Percentiles rank a stretch among this genome's conserved stretches.
phyloP scores from a whole-genome alignment of 352 stramenopile species.

The Phytophthora nicotianae region DNA sequence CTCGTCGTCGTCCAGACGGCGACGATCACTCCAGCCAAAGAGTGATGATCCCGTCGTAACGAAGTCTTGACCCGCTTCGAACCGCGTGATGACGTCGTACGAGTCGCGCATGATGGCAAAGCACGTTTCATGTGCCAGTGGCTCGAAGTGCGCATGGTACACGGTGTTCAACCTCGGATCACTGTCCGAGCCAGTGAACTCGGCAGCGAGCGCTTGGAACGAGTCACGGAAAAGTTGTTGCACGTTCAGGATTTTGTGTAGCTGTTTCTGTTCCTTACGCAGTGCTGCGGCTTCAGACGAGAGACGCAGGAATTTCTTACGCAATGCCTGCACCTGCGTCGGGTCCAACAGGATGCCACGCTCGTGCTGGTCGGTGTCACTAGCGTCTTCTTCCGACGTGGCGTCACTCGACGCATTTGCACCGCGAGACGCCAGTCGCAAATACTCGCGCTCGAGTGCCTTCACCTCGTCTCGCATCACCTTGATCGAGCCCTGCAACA shows the following conservation, averaged over 20 bases:
- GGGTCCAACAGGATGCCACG: slow-evolving; percentile 39
- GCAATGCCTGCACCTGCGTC: slow-evolving; percentile 29
- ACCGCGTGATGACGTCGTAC: slow-evolving; percentile 56
- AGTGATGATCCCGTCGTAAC: slow-evolving; percentile 52
- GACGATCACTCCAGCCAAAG: slow-evolving; percentile 68
- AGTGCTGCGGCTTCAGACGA: slow-evolving; percentile 49
- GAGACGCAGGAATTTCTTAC: slow-evolving; percentile 42
- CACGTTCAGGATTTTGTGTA: slow-evolving; percentile 58
- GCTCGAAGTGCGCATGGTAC: slow-evolving; percentile 41
- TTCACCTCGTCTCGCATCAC: slow-evolving; percentile 62
- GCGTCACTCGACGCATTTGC: slow-evolving; percentile 3
- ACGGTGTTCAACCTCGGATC: slow-evolving; percentile 36
- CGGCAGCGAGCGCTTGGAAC: slow-evolving; percentile 25
- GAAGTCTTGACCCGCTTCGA: slow-evolving; percentile 51
- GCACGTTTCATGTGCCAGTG: slow-evolving; percentile 31
- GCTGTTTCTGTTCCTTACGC: slow-evolving; percentile 53
- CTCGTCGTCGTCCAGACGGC: slow-evolving; percentile 46
- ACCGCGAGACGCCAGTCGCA: slow-evolving; percentile 26
- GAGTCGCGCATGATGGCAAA: slow-evolving; percentile 62
- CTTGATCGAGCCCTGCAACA: slow-evolving; percentile 44
- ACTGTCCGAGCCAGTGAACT: slow-evolving; percentile 28
- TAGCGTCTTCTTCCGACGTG: slow-evolving; percentile 21
- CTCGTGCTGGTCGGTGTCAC: slow-evolving; percentile 22
- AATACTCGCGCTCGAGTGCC: slow-evolving; percentile 52
- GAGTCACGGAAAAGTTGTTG: slow-evolving; percentile 65